These are phyloP conservation scores for Solanum pennellii DNA, from an alignment of 257 asterid genomes.

Conservation along the genomic window DNA sequence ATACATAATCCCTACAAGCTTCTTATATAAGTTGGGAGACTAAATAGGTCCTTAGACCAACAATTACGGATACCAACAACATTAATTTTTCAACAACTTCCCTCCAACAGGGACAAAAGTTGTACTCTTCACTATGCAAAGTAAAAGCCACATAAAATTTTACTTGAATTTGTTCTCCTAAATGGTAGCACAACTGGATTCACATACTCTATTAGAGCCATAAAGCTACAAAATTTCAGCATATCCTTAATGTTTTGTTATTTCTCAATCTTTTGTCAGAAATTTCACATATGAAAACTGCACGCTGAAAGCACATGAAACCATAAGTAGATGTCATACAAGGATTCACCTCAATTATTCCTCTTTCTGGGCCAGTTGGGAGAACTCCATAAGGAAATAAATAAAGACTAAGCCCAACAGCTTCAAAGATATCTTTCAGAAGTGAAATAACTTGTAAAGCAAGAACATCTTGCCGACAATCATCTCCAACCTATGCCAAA, in stretches of 20 bases:
- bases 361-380: constrained; percentile 95
- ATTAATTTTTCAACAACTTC: not conserved
- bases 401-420: constrained; percentile 81
- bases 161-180: not conserved
- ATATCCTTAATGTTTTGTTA: not conserved
- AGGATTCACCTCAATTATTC: constrained; percentile 81
- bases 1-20: not conserved
- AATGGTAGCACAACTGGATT: not conserved
- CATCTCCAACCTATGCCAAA: constrained; percentile 87
- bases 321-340: not conserved
- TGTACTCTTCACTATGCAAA: not conserved
- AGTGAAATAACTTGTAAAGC: constrained; percentile 98
- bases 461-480: constrained; percentile 96
- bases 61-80: not conserved
- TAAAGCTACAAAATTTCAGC: not conserved
- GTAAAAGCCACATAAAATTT: not conserved
- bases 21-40: not conserved
- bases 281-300: not conserved
- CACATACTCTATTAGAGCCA: not conserved
- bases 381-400: constrained; percentile 95
- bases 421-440: constrained; percentile 82
- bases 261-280: not conserved
- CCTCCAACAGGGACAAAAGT: not conserved
- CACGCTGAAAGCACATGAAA: not conserved
- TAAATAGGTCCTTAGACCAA: not conserved